These are phyloP conservation scores for Gamsiella multidivaricata DNA, from an alignment of 192 early-diverging fungal species.

Conservation along the genomic window DNA sequence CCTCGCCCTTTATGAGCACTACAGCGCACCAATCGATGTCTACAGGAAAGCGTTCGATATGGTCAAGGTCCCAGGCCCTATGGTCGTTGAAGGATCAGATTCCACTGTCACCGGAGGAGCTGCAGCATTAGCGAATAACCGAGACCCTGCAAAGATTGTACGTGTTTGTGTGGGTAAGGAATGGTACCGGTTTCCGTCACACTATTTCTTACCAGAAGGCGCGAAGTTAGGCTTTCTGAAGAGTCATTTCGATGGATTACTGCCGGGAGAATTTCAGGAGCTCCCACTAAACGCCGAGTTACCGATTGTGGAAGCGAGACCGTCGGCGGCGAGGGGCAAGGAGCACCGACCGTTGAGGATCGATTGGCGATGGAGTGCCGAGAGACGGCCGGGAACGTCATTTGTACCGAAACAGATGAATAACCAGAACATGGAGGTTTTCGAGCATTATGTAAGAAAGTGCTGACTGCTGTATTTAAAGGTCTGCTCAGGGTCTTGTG, in stretches of 20 bases:
- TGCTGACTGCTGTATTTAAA: not conserved
- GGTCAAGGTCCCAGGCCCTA: constrained; percentile 25
- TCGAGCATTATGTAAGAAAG: constrained; percentile 50
- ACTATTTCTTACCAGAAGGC: constrained; percentile 87
- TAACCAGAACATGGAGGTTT: constrained; percentile 51
- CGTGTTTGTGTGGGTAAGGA: constrained; percentile 91
- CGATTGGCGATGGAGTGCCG: constrained; percentile 52
- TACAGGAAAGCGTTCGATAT: constrained; percentile 59
- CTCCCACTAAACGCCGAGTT: constrained; percentile 18
- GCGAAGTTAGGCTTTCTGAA: constrained; percentile 77
- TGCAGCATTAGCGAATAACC: not conserved
- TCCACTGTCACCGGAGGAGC: constrained; percentile 9
- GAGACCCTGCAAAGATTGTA: constrained; percentile 8
- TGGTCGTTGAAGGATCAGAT: constrained; percentile 37
- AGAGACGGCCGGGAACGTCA: constrained; percentile 40
- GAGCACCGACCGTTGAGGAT: constrained; percentile 19
- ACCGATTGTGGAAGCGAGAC: not conserved
- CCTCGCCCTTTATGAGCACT: constrained; percentile 73
- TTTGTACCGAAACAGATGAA: constrained; percentile 28
- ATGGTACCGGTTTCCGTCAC: constrained; percentile 95
- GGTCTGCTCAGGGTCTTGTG: not conserved
- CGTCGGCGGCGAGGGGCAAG: constrained; percentile 32
- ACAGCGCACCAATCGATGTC: constrained; percentile 80
- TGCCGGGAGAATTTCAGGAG: constrained; percentile 85
- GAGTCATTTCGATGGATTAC: constrained; percentile 78